phyloP scores from a whole-genome alignment of 805 yeast species.

The Starmerella vaccinii region DNA sequence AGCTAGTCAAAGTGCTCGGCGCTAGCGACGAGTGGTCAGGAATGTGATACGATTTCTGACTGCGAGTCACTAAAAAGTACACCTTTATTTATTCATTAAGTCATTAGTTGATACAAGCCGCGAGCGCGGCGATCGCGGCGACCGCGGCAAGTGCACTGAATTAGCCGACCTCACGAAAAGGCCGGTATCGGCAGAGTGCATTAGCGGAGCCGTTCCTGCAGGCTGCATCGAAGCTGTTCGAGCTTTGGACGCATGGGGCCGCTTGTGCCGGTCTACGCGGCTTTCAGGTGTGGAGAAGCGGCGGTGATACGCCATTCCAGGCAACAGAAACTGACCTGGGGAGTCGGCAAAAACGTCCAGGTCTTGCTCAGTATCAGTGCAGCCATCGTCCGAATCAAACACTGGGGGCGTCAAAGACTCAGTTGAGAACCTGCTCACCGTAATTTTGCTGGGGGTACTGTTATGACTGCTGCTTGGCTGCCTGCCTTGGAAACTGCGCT shows the following conservation, averaged over 20 bases:
- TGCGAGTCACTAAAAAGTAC: too few relatives aligned
- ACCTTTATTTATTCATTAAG: conserved; percentile 9
- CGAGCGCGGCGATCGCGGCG: conserved; percentile 3
- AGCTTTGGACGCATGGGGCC: conserved; percentile 7
- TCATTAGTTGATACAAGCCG: conserved; percentile 17
- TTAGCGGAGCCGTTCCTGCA: background rate
- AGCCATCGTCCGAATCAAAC: conserved; percentile 9
- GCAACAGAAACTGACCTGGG: background rate
- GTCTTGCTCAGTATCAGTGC: conserved; percentile 2
- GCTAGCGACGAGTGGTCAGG: conserved; percentile 7
- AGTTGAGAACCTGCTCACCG: background rate
- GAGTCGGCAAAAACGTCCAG: background rate
- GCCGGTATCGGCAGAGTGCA: background rate
- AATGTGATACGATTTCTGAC: too few relatives aligned
- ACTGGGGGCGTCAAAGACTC: conserved; percentile 10
- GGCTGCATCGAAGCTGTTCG: conserved; percentile 24
- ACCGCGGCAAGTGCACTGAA: background rate
- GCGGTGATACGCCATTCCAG: conserved; percentile 3
- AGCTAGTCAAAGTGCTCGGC: conserved; percentile 7
- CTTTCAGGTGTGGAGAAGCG: conserved; percentile 16
- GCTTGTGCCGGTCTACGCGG: background rate
- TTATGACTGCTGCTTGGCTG: background rate
- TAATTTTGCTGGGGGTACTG: background rate
- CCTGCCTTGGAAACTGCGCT: background rate
- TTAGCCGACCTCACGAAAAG: background rate